Evolutionary conservation across 345 rosid species (phyloP).

Genomic region (Salix brachista): DNA sequence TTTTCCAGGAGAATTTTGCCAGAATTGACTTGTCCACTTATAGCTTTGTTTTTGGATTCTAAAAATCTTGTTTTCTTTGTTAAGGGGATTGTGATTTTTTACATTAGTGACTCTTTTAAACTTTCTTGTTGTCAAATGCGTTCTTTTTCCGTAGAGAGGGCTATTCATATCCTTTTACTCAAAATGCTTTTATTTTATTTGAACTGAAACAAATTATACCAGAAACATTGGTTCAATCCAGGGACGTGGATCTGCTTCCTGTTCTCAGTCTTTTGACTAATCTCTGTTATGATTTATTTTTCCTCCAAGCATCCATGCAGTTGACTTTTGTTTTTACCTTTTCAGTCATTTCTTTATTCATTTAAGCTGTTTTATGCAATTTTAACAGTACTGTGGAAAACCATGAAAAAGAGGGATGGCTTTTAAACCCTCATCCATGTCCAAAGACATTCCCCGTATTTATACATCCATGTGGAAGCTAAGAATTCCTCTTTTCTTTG

Average conservation of each 20-base stretch:
- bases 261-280: background rate
- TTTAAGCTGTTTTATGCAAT: background rate
- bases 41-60: background rate
- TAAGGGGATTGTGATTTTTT: background rate
- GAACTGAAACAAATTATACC: background rate
- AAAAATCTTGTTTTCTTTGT: background rate
- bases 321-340: background rate
- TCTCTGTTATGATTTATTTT: background rate
- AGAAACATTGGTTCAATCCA: background rate
- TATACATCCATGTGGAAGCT: background rate
- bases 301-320: background rate
- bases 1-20: background rate
- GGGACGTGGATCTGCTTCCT: background rate
- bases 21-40: background rate
- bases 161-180: background rate
- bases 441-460: background rate
- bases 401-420: background rate
- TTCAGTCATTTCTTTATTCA: background rate
- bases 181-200: background rate
- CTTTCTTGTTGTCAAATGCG: background rate
- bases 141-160: background rate
- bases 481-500: background rate
- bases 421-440: background rate
- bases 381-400: background rate
- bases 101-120: background rate